Conservation (phyloP, 768 basidiomycete species). For the Pleurotus platypus region DNA sequence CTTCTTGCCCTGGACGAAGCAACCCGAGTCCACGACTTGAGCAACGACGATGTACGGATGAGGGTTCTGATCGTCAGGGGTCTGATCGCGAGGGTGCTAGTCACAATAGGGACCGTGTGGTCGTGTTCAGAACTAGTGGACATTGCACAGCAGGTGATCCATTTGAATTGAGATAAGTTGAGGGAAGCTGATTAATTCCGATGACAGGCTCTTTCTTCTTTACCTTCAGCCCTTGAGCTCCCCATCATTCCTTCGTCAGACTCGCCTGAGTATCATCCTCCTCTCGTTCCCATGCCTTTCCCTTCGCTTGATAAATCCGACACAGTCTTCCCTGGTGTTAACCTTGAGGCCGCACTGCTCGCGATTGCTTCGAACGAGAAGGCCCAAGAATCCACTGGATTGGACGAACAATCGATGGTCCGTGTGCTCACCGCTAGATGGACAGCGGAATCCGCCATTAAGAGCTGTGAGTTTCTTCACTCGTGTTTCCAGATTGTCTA, state of each 20-base stretch:
- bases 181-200: slow-evolving; percentile 5
- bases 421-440: slow-evolving; percentile 57
- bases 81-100: slow-evolving; percentile 63
- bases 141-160: slow-evolving; percentile 53
- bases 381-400: slow-evolving; percentile 61
- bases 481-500: slow-evolving; percentile 5
- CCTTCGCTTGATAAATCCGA: slow-evolving; percentile 19
- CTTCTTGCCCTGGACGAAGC: slow-evolving; percentile 67
- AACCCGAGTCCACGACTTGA: slow-evolving; percentile 36
- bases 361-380: slow-evolving; percentile 48
- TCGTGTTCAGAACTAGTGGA: slow-evolving; percentile 49
- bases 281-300: slow-evolving; percentile 43
- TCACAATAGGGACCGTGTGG: slow-evolving; percentile 69
- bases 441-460: slow-evolving; percentile 73
- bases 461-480: slow-evolving; percentile 56
- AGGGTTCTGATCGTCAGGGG: slow-evolving; percentile 58
- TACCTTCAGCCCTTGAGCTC: slow-evolving; percentile 34
- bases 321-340: slow-evolving; percentile 39
- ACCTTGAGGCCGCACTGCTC: slow-evolving; percentile 50
- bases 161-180: not conserved
- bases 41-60: slow-evolving; percentile 33
- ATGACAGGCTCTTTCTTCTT: slow-evolving; percentile 40
- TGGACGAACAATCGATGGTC: slow-evolving; percentile 54
- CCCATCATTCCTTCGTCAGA: slow-evolving; percentile 29
- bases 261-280: slow-evolving; percentile 38